These are phyloP conservation scores for Kalanchoe fedtschenkoi DNA, from an alignment of 164 flowering plant species.

Conservation along the genomic window DNA sequence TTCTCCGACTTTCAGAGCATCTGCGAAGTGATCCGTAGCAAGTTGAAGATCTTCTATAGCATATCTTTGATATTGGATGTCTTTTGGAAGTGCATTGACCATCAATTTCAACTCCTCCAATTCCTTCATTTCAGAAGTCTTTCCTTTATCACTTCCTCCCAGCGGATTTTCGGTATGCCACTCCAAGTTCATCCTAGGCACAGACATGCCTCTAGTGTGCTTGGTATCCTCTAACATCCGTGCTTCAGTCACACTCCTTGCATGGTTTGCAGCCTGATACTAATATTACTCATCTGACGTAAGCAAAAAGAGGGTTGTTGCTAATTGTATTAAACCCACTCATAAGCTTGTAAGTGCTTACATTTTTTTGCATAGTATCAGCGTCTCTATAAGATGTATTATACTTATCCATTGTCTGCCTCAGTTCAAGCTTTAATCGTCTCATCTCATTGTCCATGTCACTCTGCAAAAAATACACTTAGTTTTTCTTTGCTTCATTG, in stretches of 20 bases:
- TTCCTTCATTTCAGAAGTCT: constrained; percentile 23
- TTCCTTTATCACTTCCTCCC: constrained; percentile 8
- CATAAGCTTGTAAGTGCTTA: constrained; percentile 11
- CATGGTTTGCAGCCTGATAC: constrained; percentile 1
- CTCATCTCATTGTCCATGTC: constrained; percentile 27
- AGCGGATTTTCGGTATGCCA: constrained; percentile 12
- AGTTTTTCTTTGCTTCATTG: not conserved
- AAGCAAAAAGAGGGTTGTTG: not conserved
- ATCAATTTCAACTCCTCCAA: constrained; percentile 22
- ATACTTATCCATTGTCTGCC: constrained; percentile 30
- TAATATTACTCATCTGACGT: not conserved
- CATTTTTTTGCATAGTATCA: constrained; percentile 17
- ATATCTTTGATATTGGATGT: constrained; percentile 32
- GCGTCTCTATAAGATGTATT: constrained; percentile 28
- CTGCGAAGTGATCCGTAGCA: constrained; percentile 50
- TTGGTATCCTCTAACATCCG: constrained; percentile 18
- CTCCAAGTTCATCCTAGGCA: constrained; percentile 24
- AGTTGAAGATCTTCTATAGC: constrained; percentile 47
- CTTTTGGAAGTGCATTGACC: constrained; percentile 13
- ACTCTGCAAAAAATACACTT: constrained; percentile 11
- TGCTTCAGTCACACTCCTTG: constrained; percentile 13
- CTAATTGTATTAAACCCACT: not conserved
- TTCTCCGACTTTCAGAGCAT: constrained; percentile 52
- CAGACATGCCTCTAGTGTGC: constrained; percentile 20
- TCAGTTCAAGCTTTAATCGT: constrained; percentile 30